Base-by-base conservation (phyloP, 164 flowering plant species). In the Liriodendron chinense region DNA sequence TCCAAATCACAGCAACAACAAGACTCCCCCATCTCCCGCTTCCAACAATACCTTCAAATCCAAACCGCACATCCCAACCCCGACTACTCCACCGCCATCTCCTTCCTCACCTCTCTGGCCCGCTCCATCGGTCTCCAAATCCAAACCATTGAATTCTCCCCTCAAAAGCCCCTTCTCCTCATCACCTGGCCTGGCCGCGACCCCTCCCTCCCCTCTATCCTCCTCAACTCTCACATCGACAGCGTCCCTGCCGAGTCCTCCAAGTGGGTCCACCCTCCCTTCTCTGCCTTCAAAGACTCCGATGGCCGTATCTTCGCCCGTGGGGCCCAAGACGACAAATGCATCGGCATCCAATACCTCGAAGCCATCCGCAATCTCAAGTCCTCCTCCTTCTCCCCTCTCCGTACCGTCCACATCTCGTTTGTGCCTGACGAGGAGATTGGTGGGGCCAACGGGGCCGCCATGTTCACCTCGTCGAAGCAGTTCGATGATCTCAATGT, bases 341-440 rank as follows among this genome's bases (percentile, higher is more conserved):
- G 95, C 82, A 89, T 94, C 50, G 92, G 80, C 3, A 86, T 94
- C 68, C 85, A 82, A 50, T 86, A 84, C 76, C 77, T 86, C 56
- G 86, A 84, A 74, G 85, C 87, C 65, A 76, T 86, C 63, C 74
- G 88, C 13, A 83, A 83, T 68, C 86, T 91, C 24, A 74, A 68
- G 26, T 8, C n/a, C 3, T 18, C 71, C 1, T 47, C 53, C 43
- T 86, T 85, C 64, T 22, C 21, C 1, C 93, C 92, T 0, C 23
- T 71, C 1, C 79, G 98, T 9, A 88, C 92, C 0, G 49, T 93
- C 22, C 89, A 88, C 56, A 53, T 91, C 8, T 85, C 88, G 2
- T 91, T 80, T 72, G 98, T 96, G 1, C 97, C 98, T 10, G 99
- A 96, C 20, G 99, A 94, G 86, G 99, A 96, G 86, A 85, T 89